phyloP scores from a whole-genome alignment of 768 basidiomycete genomes.

The Lyophyllum semitale region DNA sequence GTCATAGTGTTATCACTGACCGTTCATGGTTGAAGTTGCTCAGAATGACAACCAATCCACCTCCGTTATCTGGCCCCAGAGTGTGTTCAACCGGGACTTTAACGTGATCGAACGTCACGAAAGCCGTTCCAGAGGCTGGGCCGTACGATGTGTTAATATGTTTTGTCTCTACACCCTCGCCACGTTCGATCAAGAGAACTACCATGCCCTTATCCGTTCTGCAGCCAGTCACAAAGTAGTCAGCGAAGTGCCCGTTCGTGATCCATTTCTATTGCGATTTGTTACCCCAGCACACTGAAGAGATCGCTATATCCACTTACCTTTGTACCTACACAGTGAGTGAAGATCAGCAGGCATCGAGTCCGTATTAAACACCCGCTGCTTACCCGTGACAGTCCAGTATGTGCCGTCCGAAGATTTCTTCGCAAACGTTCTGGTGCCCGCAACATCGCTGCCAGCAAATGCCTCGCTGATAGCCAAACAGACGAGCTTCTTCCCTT shows the following conservation, averaged over 20 bases:
- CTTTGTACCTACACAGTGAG: neutral
- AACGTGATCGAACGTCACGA: slow-evolving; percentile 31
- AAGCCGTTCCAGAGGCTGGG: slow-evolving; percentile 58
- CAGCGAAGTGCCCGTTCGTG: slow-evolving; percentile 46
- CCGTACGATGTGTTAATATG: slow-evolving; percentile 44
- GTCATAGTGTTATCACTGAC: slow-evolving; percentile 31
- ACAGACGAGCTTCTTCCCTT: slow-evolving; percentile 70
- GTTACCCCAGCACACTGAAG: neutral
- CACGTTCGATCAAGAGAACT: slow-evolving; percentile 14
- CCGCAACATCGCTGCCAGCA: slow-evolving; percentile 70
- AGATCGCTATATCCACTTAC: neutral
- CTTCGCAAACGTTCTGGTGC: slow-evolving; percentile 60
- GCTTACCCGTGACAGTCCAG: slow-evolving; percentile 68
- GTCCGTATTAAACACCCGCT: neutral
- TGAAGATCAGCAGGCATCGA: neutral
- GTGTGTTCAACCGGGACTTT: slow-evolving; percentile 55
- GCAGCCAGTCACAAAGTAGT: slow-evolving; percentile 59
- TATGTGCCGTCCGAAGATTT: slow-evolving; percentile 67
- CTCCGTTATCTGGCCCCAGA: slow-evolving; percentile 49
- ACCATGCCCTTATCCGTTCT: slow-evolving; percentile 43
- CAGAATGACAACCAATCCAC: slow-evolving; percentile 45
- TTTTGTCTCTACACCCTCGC: slow-evolving; percentile 23
- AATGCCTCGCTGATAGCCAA: slow-evolving; percentile 79
- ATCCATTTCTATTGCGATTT: slow-evolving; percentile 19
- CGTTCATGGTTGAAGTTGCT: slow-evolving; percentile 92